A percentile compares a stretch with the other conserved stretches of the same genome.
phyloP scores from a whole-genome alignment of 495 filamentous ascomycete species.

The Rhypophila decipiens region DNA sequence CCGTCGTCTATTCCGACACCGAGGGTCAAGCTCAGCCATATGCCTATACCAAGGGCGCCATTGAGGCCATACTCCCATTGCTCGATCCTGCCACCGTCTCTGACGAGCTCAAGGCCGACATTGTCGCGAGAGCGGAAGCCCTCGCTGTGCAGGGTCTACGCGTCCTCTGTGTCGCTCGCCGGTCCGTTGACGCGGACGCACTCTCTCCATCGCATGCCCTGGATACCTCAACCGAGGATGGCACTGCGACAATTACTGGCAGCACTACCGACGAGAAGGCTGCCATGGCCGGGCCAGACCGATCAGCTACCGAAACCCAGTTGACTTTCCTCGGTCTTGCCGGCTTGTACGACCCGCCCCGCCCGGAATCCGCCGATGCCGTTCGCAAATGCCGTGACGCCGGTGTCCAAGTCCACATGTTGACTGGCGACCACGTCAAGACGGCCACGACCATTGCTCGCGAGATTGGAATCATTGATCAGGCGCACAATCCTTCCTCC shows the following conservation, averaged over 20 bases:
- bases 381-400: constrained; percentile 59
- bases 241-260: too few species aligned
- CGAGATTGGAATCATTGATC: constrained; percentile 64
- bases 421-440: constrained; percentile 72
- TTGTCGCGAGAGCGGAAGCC: constrained; percentile 53
- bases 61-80: constrained; percentile 67
- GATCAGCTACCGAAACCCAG: constrained; percentile 44
- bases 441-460: constrained; percentile 70
- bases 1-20: constrained; percentile 55
- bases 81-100: constrained; percentile 52
- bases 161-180: constrained; percentile 69
- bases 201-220: neutral
- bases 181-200: constrained; percentile 13
- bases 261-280: too few species aligned
- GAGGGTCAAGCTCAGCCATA: constrained; percentile 23
- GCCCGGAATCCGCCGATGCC: constrained; percentile 58
- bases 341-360: constrained; percentile 67
- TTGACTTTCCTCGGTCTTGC: constrained; percentile 58
- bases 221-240: constrained; percentile 19
- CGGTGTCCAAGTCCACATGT: constrained; percentile 73
- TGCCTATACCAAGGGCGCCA: constrained; percentile 72
- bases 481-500: too few species aligned
- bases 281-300: constrained; percentile 16
- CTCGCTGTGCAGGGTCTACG: constrained; percentile 69
- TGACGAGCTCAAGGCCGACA: constrained; percentile 49